These are phyloP conservation scores for Trypanosoma boissoni DNA, from an alignment of 208 protist species.

Conservation along the genomic window DNA sequence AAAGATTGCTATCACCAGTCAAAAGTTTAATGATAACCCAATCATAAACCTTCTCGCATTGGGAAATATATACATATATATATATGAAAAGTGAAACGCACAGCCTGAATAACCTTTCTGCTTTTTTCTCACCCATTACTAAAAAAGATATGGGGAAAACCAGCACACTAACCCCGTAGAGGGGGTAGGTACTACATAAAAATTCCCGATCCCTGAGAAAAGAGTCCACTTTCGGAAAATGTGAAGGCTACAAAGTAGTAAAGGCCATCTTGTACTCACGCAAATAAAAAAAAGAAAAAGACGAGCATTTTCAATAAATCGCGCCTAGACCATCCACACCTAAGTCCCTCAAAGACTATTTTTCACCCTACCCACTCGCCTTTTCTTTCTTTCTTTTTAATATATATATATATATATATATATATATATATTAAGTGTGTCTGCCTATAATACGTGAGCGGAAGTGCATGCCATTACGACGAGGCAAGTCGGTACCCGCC, in stretches of 20 bases:
- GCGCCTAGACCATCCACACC: too few relatives aligned
- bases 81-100: constrained; percentile 59
- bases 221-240: constrained; percentile 43
- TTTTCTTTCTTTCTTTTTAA: neutral
- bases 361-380: neutral
- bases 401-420: neutral
- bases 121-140: too few relatives aligned
- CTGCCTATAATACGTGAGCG: constrained; percentile 8
- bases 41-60: too few relatives aligned
- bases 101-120: constrained; percentile 66
- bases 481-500: too few relatives aligned
- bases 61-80: too few relatives aligned
- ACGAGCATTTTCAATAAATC: neutral
- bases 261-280: constrained; percentile 57
- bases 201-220: constrained; percentile 73
- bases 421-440: neutral
- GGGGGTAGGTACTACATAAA: too few relatives aligned
- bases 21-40: too few relatives aligned
- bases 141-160: too few relatives aligned
- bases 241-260: constrained; percentile 58
- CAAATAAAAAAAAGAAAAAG: constrained; percentile 22
- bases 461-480: constrained; percentile 1
- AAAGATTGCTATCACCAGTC: too few relatives aligned
- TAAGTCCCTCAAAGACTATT: too few relatives aligned
- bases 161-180: too few relatives aligned